phyloP scores from a whole-genome alignment of 352 stramenopile genomes.

The Phytophthora sp. region DNA sequence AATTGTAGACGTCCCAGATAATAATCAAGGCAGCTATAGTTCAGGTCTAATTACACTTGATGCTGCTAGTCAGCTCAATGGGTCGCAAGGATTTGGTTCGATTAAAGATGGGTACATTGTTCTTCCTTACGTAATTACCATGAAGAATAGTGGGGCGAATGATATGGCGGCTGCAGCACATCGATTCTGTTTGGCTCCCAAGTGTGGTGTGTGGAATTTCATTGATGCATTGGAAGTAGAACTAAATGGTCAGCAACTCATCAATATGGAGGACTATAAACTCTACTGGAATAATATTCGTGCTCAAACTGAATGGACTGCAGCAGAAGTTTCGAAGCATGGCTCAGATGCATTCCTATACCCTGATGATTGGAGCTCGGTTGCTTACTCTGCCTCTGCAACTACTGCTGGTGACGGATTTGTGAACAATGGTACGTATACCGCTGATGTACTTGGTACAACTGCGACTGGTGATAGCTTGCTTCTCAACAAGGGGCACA shows the following conservation, averaged over 20 bases:
- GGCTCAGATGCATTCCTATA: neutral
- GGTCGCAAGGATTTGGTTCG: neutral
- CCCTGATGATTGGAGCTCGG: neutral
- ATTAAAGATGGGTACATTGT: constrained; percentile 2
- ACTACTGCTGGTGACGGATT: neutral
- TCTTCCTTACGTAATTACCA: constrained; percentile 3
- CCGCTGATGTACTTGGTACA: neutral
- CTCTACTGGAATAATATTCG: neutral
- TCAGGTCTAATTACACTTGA: constrained; percentile 4
- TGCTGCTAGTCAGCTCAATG: constrained; percentile 1
- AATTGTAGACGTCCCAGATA: neutral
- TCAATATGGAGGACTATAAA: neutral
- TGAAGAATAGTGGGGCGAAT: neutral
- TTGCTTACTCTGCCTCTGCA: neutral
- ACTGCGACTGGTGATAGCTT: no score
- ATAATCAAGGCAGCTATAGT: neutral
- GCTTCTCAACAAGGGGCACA: neutral
- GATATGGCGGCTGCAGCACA: neutral
- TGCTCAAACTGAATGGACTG: neutral
- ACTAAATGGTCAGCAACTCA: neutral
- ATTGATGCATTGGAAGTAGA: constrained; percentile 3
- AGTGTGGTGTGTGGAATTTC: neutral
- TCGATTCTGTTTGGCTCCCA: neutral
- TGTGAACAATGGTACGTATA: neutral
- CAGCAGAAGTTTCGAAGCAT: neutral